Evolutionary conservation across 2,329 filamentous ascomycete genomes (phyloP), one percentile per base, ranked within the genome.

Genomic region (Pestalotiopsis sp.): DNA sequence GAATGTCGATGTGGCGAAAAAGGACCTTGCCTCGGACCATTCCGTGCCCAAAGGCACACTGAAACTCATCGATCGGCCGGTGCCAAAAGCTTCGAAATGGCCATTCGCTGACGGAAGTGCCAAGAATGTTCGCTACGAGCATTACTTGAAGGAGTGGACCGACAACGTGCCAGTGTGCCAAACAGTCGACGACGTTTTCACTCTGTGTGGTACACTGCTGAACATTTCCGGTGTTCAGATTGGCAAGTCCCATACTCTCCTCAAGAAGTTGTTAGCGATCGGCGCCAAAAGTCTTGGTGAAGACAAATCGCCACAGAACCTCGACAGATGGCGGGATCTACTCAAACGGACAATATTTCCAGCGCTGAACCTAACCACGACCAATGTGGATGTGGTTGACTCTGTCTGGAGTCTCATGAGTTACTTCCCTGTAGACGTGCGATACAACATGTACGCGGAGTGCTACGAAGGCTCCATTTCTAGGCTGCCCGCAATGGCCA

Each of bases 141-240:
- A 97, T 77, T 99, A 99, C 79, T 98, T 96, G 90, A 94, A 97
- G 68, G 96, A 98, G 73, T 99, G 96, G 96, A 86, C 90, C 2
- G 95, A 98, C 79, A 97, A 96, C 71, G 86, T 99, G 59, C 97
- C 96, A 0, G 82, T 97, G 22, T 99, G 96, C 76, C 94, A 97
- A 77, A 92, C 85, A 1, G 89, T 97, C 5, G 94, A 98, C 70
- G 96, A 99, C 76, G 86, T 99, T 14, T 96, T 98, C 78, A 90
- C 91, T 2, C 87, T 98, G 0, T 97, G 94, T 78, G 88, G 89
- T 68, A 94, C 94, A 1, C 86, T 99, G 24, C 83, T 98, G 59
- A 97, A 96, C 71, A 82, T 95, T 26, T 92, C 94, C 0, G 95
- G 96, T 2, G 90, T 97, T 70, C 94, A 94, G 75, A 95, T 98